Conservation (phyloP, 2,329 filamentous ascomycete species). For the Helicocarpus griseus region DNA sequence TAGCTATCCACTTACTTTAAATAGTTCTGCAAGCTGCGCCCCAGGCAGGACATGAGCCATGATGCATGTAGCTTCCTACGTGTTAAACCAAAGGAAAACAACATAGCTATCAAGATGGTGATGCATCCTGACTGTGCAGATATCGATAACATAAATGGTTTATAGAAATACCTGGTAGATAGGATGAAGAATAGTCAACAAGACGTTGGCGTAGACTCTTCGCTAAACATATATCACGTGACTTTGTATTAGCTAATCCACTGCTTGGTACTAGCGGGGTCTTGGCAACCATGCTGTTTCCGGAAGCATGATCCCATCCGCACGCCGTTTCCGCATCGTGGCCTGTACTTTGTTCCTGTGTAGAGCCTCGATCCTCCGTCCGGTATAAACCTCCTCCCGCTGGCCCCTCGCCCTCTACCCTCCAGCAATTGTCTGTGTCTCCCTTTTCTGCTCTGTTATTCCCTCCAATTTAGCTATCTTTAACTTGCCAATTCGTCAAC, state of each 20-base stretch:
- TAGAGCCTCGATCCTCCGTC: neutral
- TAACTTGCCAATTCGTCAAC: conserved; percentile 6
- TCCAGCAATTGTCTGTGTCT: neutral
- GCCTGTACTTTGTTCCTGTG: conserved; percentile 23
- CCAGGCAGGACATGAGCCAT: too few relatives aligned
- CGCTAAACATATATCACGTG: neutral
- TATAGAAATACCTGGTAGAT: too few relatives aligned
- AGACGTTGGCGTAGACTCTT: too few relatives aligned
- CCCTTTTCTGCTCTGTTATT: neutral
- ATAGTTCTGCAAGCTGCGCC: too few relatives aligned
- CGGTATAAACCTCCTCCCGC: neutral
- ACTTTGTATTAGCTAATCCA: neutral
- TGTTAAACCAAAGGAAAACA: too few relatives aligned
- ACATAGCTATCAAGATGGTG: too few relatives aligned
- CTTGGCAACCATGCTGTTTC: conserved; percentile 21
- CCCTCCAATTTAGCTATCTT: conserved; percentile 9
- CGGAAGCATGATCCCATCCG: conserved; percentile 13
- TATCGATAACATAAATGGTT: too few relatives aligned
- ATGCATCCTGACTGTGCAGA: too few relatives aligned
- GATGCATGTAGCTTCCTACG: too few relatives aligned
- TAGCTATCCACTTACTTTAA: too few relatives aligned
- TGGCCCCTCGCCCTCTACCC: neutral
- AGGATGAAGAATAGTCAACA: too few relatives aligned
- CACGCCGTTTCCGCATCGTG: conserved; percentile 34
- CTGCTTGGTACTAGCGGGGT: neutral